Conservation (phyloP, 257 asterid genomes). For the Jasminum sambac region DNA sequence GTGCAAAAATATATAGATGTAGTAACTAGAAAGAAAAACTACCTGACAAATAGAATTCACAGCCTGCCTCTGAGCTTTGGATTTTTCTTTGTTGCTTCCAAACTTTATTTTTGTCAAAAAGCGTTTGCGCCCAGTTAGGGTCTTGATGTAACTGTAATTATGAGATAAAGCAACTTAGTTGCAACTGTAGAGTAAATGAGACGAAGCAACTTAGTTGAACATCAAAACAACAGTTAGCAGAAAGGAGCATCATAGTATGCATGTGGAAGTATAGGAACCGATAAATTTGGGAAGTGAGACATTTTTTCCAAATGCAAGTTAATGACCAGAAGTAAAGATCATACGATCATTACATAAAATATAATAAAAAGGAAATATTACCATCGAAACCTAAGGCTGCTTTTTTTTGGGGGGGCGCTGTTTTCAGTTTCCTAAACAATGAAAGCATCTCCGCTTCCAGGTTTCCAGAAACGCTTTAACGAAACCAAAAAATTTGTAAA, state of each 20-base stretch:
- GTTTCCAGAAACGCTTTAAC: too few relatives aligned
- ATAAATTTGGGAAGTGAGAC: neutral
- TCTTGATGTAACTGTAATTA: constrained; percentile 67
- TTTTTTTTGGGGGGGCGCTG: too few relatives aligned
- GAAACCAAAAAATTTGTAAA: too few relatives aligned
- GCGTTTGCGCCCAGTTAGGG: constrained; percentile 89
- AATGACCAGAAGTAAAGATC: neutral
- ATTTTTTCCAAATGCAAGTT: constrained; percentile 1
- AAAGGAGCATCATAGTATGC: constrained; percentile 12
- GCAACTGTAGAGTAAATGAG: constrained; percentile 51
- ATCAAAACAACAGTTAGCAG: constrained; percentile 18
- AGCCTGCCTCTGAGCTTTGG: constrained; percentile 97
- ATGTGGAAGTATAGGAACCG: constrained; percentile 1
- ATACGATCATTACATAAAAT: neutral
- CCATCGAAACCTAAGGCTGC: neutral
- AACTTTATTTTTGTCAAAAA: constrained; percentile 82
- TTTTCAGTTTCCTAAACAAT: too few relatives aligned
- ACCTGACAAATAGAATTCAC: constrained; percentile 99
- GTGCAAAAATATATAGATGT: neutral
- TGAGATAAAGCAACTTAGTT: constrained; percentile 26
- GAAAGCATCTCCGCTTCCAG: too few relatives aligned
- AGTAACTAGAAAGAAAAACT: neutral
- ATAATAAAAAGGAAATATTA: neutral
- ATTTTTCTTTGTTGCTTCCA: constrained; percentile 80
- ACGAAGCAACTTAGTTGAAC: constrained; percentile 13